Evolutionary conservation across 2,329 filamentous ascomycete genomes (phyloP), one percentile per base, ranked within the genome.

Genomic region (Monilinia vaccinii-corymbosi): DNA sequence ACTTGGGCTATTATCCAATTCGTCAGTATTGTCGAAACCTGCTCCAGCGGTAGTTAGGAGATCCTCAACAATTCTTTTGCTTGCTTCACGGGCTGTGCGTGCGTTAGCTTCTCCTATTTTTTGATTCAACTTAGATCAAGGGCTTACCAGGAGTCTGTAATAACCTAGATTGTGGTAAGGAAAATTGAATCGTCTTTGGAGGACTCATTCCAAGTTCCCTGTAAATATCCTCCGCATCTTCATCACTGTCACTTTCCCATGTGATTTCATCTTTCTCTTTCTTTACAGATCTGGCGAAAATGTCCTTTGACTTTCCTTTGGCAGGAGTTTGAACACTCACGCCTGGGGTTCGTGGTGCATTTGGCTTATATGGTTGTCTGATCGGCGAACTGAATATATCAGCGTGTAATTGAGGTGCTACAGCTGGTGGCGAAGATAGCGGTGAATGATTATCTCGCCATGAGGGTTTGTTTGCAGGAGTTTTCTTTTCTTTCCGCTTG

Each of bases 171-270:
- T 87, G 87, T 55, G 88, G 88, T 51, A 95, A 75, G 48, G 88
- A 86, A 72, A 95, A 95, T 69, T 92, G 88, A 62, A 95, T 92
- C 13, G 90, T 94, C 78, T 97, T 97, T 0, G 94, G 94, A 32
- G 94, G 94, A 69, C 90, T 96, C 74, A 91, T 87, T 7, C 86
- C 89, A 51, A 82, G 73, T 25, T 75, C 72, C 8, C 81, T 81
- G 61, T 87, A 86, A 7, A 83, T 70, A 46, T 79, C 82, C 28
- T 79, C 79, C 47, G 79, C 75, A 52, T 86, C 82, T 11, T 84
- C 82, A 32, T 79, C 79, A 42, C 76, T 75, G 51, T 88, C 87
- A 60, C 84, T 85, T 57, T 92, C 87, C 86, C 91, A 94, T 21
- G 78, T 79, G 60, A 85, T 83, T 70, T 86, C 83, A 57, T 83